Evolutionary conservation across 2,329 filamentous ascomycete genomes (phyloP).

Genomic region (Trichoderma hamatum): DNA sequence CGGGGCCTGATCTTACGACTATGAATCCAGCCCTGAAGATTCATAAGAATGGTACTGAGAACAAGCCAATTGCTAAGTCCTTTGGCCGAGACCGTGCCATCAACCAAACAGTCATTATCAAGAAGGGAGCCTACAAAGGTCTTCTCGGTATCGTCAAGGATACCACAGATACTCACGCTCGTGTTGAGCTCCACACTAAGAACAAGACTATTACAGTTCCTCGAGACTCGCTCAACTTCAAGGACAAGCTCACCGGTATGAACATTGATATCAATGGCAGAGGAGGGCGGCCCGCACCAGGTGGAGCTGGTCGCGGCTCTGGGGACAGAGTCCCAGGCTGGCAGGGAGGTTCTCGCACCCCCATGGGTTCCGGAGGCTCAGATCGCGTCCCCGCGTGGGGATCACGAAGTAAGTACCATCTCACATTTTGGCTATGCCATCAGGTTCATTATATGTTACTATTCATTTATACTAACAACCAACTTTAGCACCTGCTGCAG

Average conservation of each 20-base stretch:
- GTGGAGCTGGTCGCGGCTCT: conserved; percentile 50
- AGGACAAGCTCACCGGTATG: conserved; percentile 79
- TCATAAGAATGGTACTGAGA: conserved; percentile 59
- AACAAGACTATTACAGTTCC: conserved; percentile 85
- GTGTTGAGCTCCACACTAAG: conserved; percentile 92
- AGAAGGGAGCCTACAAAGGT: conserved; percentile 87
- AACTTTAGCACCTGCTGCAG: conserved; percentile 56
- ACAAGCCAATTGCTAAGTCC: conserved; percentile 60
- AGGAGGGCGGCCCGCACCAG: conserved; percentile 43
- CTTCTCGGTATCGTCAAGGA: conserved; percentile 95
- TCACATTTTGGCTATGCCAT: not conserved
- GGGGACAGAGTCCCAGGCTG: conserved; percentile 57
- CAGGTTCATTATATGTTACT: not conserved
- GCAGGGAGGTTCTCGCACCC: conserved; percentile 70
- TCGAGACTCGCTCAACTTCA: conserved; percentile 80
- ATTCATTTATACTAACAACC: conserved; percentile 33
- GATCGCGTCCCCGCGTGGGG: conserved; percentile 80
- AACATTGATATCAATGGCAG: conserved; percentile 70
- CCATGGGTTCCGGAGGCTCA: conserved; percentile 60
- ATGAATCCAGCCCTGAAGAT: conserved; percentile 92
- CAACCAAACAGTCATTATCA: conserved; percentile 88
- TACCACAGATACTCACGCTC: conserved; percentile 80
- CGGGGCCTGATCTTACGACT: conserved; percentile 78
- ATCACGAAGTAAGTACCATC: conserved; percentile 61
- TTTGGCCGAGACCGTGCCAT: conserved; percentile 82